Evolutionary conservation across 768 basidiomycete species (phyloP), one percentile per base, ranked within the genome.

Genomic region (Kwoniella europaea): DNA sequence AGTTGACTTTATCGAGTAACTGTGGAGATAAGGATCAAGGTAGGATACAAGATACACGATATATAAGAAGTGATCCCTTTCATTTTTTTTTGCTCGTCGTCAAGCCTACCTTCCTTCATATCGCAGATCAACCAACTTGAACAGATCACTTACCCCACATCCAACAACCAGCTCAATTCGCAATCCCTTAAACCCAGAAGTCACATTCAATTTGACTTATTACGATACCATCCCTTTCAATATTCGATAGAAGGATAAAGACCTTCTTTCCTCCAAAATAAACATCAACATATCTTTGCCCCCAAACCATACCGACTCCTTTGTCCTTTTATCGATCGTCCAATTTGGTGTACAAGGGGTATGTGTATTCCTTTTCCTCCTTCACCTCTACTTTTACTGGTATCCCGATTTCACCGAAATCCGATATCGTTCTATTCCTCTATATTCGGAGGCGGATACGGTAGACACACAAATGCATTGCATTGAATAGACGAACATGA

Each of bases 41-140:
- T 20, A 35, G 15, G 27, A 58, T 16, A 58, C 27, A 27, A 13
- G 22, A 13, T 58, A 18, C n/a, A 10, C 24, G 54, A 22, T 55
- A 55, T 55, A 55, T 55, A 55, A 55, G 50, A 52, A 52, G 20
- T 52, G 50, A 55, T 22, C 54, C 54, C 10, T 55, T n/a, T 55
- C 54, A 18, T n/a, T 10, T 50, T n/a, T 10, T 50, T 50, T 35
- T 35, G 35, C 15, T 50, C 46, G 46, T 50, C 46, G 46, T 50
- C 46, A 50, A 50, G 46, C 16, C 46, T 50, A 50, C 46, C 46
- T 50, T 50, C 18, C 18, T 18, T 18, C 46, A 3, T 1, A 4
- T 50, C 13, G 9, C n/a, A 55, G 3, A 24, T 24, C 54, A 24
- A 24, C 22, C 24, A 20, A 55, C 24, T 24, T 24, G 35, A 7